phyloP scores from a whole-genome alignment of 352 stramenopile genomes.

The Globisporangium okanoganense region DNA sequence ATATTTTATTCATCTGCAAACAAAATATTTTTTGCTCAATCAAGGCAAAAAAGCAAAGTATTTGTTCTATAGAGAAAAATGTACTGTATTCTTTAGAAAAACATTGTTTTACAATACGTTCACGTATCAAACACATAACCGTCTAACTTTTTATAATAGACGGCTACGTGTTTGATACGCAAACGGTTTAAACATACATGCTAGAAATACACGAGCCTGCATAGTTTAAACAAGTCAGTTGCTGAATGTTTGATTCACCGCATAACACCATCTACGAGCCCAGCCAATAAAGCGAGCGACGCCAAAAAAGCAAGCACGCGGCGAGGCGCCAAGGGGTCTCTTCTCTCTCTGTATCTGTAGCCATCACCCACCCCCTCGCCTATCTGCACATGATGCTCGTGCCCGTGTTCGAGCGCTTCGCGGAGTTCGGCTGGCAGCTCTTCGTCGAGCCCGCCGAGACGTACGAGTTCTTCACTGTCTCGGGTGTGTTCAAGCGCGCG shows the following conservation, averaged over 20 bases:
- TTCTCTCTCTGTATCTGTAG: not conserved
- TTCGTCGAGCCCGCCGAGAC: constrained; percentile 81
- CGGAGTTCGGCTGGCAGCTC: constrained; percentile 70
- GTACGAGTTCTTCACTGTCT: constrained; percentile 83
- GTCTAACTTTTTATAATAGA: no score
- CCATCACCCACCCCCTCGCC: not conserved
- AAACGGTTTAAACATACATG: no score
- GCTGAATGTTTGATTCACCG: not conserved
- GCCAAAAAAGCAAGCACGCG: not conserved
- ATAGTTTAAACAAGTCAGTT: not conserved
- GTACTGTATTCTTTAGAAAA: no score
- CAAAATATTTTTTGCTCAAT: not conserved
- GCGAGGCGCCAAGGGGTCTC: not conserved
- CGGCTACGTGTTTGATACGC: not conserved
- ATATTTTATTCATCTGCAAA: not conserved
- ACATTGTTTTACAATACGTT: no score
- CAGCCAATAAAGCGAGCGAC: not conserved
- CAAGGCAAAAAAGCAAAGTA: no score
- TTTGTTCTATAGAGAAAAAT: not conserved
- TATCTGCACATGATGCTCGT: constrained; percentile 2
- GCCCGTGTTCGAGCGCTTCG: constrained; percentile 68
- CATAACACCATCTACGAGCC: not conserved
- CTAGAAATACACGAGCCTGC: no score
- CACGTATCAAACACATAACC: no score
- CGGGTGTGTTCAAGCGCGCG: constrained; percentile 61